These are phyloP conservation scores for Trichomonas vaginalis DNA, from an alignment of 208 protist species.

Conservation along the genomic window DNA sequence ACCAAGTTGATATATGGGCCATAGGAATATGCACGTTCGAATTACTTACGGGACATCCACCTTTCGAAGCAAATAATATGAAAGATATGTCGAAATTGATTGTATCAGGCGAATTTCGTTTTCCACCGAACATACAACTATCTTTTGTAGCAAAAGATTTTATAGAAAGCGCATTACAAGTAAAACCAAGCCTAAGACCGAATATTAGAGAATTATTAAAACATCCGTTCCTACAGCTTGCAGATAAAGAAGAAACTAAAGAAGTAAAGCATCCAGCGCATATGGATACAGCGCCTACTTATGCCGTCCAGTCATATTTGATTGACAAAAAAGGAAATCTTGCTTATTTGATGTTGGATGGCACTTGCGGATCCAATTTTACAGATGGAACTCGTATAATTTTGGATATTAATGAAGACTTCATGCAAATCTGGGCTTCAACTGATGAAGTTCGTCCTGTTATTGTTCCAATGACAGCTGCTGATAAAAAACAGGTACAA, in stretches of 20 bases:
- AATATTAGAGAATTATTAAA: not conserved
- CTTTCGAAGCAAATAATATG: not conserved
- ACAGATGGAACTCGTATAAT: not conserved
- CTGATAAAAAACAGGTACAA: not conserved
- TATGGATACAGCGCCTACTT: not conserved
- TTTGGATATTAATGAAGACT: not conserved
- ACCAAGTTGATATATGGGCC: slow-evolving; percentile 36
- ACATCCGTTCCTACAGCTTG: not conserved
- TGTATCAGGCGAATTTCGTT: not conserved
- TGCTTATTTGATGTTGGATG: not conserved
- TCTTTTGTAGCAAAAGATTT: not conserved
- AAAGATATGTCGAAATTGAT: not conserved
- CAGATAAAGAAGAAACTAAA: not conserved
- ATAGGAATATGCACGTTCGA: not conserved
- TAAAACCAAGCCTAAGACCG: not conserved
- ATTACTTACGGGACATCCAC: not conserved
- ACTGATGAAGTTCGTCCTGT: not conserved
- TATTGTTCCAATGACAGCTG: not conserved
- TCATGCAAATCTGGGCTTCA: not conserved
- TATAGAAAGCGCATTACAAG: not conserved
- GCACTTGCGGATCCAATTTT: not conserved
- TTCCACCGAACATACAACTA: not conserved
- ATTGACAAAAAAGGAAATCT: not conserved
- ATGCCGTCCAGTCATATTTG: not conserved
- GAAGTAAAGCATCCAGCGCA: not conserved